Evolutionary conservation across 169 alveolate genomes (phyloP).

Genomic region (Babesia ovata): DNA sequence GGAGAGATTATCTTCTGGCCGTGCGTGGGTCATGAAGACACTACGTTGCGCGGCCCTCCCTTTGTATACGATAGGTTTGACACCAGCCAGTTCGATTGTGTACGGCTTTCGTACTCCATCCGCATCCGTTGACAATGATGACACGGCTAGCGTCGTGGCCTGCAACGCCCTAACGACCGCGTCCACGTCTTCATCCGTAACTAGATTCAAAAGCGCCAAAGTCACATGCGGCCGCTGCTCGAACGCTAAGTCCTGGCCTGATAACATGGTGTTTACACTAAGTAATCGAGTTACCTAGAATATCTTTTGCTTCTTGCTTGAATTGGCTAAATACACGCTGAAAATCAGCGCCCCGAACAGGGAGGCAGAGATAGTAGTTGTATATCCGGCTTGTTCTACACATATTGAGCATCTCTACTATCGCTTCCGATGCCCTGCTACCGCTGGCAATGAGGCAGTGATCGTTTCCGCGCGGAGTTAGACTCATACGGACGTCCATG

Average conservation of each 20-base stretch:
- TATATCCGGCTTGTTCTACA: constrained; percentile 62
- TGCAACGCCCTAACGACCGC: constrained; percentile 56
- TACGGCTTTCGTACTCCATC: constrained; percentile 27
- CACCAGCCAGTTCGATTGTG: constrained; percentile 34
- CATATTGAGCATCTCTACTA: constrained; percentile 47
- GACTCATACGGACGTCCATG: constrained; percentile 42
- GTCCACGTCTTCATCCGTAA: constrained; percentile 59
- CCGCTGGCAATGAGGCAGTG: constrained; percentile 51
- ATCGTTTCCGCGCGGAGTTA: constrained; percentile 21
- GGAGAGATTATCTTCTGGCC: constrained; percentile 22
- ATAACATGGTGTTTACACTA: neutral
- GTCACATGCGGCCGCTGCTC: constrained; percentile 65
- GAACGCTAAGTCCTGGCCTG: constrained; percentile 32
- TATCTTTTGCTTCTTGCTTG: constrained; percentile 7
- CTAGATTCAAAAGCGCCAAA: constrained; percentile 60
- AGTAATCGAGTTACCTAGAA: constrained; percentile 28
- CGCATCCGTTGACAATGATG: constrained; percentile 16
- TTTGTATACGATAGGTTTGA: constrained; percentile 45
- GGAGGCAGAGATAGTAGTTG: constrained; percentile 68
- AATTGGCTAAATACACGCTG: constrained; percentile 39
- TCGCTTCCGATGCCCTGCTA: constrained; percentile 35
- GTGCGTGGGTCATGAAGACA: constrained; percentile 51
- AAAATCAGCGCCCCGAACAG: constrained; percentile 62
- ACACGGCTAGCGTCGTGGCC: constrained; percentile 52
- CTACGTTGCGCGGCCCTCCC: constrained; percentile 54